Base-by-base conservation (phyloP, 176 grass and related monocot species). In the Hordeum marinum region DNA sequence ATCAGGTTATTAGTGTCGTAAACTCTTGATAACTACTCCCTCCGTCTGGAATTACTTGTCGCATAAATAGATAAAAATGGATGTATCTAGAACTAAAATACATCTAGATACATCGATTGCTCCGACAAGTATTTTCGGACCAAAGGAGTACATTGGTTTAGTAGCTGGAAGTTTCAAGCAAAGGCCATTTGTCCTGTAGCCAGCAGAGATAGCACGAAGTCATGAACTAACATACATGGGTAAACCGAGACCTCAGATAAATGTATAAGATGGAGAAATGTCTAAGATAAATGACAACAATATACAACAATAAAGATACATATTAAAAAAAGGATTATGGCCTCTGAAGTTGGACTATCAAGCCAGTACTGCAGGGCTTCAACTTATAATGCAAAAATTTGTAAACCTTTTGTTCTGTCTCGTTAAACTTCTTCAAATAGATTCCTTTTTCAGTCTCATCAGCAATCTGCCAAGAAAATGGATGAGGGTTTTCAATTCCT, bases 371-470 rank as follows among this genome's bases (percentile, higher is more conserved):
- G 32, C 64, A 85, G 76, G 35, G 25, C 6, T 40, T 41, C 8
- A 80, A 84, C 10, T 6, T 74, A 83, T 25, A 76, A 61, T 59
- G 29, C 57, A 78, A 69, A 69, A 55, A 42, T 6, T 41, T 61
- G 37, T 41, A 25, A 62, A 87, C 89, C 76, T 84, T 91, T 12
- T 87, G 76, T 76, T 84, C 57, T 69, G 50, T 69, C 25, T 63
- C 85, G 5, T 87, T 68, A 41, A 80, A 67, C 15, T 87, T 87
- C 59, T 50, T 87, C 20, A 76, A 87, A 87, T 13, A 27, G 31
- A 26, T n/a, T 76, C 23, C 39, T 60, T 80, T 90, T 54, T 84
- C 89, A 81, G 62, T 46, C 54, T 84, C 81, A 21, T 80, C 75
- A 20, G 46, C 7, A 70, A 68, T 23, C 84, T 84, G 69, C 15